These are phyloP conservation scores for Prunus mongolica DNA, from an alignment of 306 rosid species.

Conservation along the genomic window DNA sequence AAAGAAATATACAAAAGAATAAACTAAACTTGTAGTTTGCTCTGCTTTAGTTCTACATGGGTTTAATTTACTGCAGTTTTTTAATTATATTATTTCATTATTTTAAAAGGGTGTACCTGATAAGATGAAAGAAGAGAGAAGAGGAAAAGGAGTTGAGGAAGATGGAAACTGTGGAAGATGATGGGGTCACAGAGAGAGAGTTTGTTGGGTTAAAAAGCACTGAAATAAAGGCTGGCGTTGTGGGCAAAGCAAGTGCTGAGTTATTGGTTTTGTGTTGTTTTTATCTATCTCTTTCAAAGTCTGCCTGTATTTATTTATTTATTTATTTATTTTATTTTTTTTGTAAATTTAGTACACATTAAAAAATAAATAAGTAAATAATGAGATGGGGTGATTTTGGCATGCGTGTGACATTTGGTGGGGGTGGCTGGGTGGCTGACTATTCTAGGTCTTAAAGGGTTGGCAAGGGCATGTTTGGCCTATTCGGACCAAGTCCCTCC, in stretches of 20 bases:
- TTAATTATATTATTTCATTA: neutral
- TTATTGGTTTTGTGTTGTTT: slow-evolving; percentile 36
- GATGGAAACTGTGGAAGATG: slow-evolving; percentile 19
- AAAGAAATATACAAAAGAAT: neutral
- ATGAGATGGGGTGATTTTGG: neutral
- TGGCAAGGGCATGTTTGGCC: slow-evolving; percentile 20
- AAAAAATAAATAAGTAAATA: slow-evolving; percentile 5
- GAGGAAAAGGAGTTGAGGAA: slow-evolving; percentile 6
- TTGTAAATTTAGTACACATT: neutral
- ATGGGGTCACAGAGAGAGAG: slow-evolving; percentile 23
- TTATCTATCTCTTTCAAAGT: slow-evolving; percentile 13
- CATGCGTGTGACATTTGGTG: slow-evolving; percentile 42
- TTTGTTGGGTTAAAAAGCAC: slow-evolving; percentile 36
- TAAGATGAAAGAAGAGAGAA: neutral
- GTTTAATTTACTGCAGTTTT: neutral
- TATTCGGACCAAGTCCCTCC: slow-evolving; percentile 11
- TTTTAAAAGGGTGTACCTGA: slow-evolving; percentile 36
- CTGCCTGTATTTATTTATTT: slow-evolving; percentile 16
- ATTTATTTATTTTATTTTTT: neutral
- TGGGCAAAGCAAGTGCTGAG: slow-evolving; percentile 45
- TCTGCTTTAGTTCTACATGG: neutral
- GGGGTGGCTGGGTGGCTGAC: slow-evolving; percentile 38
- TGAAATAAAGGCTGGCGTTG: slow-evolving; percentile 32
- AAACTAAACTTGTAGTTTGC: neutral
- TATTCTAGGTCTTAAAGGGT: slow-evolving; percentile 23